Evolutionary conservation across 441 rosid genomes (phyloP), one percentile per base, ranked within the genome.

Genomic region (Dalechampia spathulata): DNA sequence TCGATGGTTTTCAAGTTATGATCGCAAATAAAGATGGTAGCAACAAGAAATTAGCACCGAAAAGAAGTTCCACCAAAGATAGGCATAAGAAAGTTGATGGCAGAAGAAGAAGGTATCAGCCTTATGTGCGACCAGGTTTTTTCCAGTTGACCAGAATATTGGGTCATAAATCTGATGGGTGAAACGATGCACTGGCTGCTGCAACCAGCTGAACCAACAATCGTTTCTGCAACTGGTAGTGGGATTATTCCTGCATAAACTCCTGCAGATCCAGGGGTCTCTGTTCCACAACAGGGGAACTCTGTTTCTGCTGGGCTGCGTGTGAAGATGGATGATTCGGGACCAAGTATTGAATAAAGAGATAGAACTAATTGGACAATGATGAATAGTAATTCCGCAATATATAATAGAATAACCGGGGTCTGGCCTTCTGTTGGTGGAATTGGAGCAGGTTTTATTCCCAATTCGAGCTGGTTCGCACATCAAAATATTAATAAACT

Each of bases 81-180:
- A 75, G 96, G 58, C 96, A 91, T 68, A 91, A 83, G 55, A 91
- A 91, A 69, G 98, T 91, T 23, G 98, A 91, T 70, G 98, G 98
- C 3, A 71, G 96, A 55, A 96, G 96, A 41, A 76, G 98, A 26
- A 81, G 98, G 88, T 88, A 95, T 96, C 98, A 32, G 98, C 98
- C 25, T 65, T 91, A 23, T 87, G 98, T 50, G 98, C 98, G 0
- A 95, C 98, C 14, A 75, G 98, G 71, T 85, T 91, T 65, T 91
- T n/a, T 91, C 56, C 96, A 91, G 49, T 68, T 88, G 71, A 91
- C 98, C 22, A 82, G 93, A 60, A 95, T 88, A 75, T 77, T 91
- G 78, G 96, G 95, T 66, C 96, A 86, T 64, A 91, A 85, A 79
- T 90, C 97, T 0, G 97, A 90, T 55, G 97, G n/a, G 97, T 6